Evolutionary conservation across 73 alveolate genomes (phyloP).

Genomic region (Tetrahymena elliotti): DNA sequence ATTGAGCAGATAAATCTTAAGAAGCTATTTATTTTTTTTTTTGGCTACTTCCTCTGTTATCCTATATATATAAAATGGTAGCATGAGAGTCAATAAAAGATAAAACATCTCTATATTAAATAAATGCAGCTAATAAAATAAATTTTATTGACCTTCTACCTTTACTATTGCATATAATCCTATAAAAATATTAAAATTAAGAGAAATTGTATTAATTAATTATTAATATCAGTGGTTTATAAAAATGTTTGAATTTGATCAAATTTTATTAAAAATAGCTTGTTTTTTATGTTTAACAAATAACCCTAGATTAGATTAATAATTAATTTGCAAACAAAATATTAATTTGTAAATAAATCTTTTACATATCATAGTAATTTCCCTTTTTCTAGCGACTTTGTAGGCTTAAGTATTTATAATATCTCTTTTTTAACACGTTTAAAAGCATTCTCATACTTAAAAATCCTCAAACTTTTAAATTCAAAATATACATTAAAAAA

Average conservation of each 20-base stretch:
- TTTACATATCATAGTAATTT: not conserved
- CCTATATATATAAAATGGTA: not conserved
- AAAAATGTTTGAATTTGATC: not conserved
- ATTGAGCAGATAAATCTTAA: not conserved
- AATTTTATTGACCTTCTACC: not conserved
- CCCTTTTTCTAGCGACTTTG: not conserved
- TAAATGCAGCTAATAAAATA: not conserved
- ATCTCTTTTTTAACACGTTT: too few relatives aligned
- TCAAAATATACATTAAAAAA: too few relatives aligned
- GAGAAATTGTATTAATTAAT: not conserved
- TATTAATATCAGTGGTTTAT: not conserved
- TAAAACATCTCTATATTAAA: not conserved
- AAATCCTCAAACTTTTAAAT: too few relatives aligned
- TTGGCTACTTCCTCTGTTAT: not conserved
- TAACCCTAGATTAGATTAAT: too few relatives aligned
- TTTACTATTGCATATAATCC: not conserved
- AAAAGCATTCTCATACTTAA: not conserved
- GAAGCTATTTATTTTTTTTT: not conserved
- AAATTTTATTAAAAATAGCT: not conserved
- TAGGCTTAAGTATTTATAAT: not conserved
- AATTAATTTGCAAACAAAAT: not conserved
- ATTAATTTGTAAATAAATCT: not conserved
- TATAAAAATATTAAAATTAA: not conserved
- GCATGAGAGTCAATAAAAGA: not conserved
- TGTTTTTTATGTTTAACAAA: not conserved